Conservation (phyloP, 192 early-diverging fungal genomes). For the Coemansia aciculifera region DNA sequence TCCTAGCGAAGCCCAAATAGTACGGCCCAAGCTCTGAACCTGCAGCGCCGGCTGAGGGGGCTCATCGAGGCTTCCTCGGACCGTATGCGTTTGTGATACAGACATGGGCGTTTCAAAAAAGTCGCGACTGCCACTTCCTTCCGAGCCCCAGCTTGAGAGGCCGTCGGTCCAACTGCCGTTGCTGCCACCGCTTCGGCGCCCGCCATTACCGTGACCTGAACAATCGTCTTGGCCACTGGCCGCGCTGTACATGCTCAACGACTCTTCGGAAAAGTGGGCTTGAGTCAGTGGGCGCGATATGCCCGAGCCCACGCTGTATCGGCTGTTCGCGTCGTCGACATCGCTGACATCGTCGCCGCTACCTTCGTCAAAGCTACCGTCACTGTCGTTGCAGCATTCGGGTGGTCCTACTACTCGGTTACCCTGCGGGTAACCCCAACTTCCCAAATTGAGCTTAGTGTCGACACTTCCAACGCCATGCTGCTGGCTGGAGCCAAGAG, state of each 20-base stretch:
- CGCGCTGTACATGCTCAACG: conserved; percentile 34
- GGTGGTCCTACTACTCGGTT: background rate
- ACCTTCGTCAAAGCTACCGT: background rate
- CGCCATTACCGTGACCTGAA: conserved; percentile 7
- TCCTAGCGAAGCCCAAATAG: background rate
- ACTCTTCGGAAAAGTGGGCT: conserved; percentile 19
- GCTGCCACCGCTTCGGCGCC: background rate
- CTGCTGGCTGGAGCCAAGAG: conserved; percentile 20
- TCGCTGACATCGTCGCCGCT: background rate
- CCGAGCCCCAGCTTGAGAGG: conserved; percentile 3
- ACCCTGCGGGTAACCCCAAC: background rate
- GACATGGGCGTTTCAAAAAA: conserved; percentile 12
- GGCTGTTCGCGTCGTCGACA: background rate
- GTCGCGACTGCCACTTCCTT: background rate
- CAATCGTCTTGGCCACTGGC: conserved; percentile 16
- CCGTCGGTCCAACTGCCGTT: conserved; percentile 16
- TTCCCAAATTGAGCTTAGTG: background rate
- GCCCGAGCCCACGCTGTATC: conserved; percentile 16
- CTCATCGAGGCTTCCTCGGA: conserved; percentile 3
- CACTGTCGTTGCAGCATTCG: conserved; percentile 2
- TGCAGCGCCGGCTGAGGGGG: background rate
- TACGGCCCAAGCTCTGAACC: background rate
- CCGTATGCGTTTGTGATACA: background rate
- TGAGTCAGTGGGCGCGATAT: conserved; percentile 29
- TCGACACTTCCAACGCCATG: background rate